Base-by-base conservation (phyloP, 2,329 filamentous ascomycete genomes). In the Stemphylium vesicarium region DNA sequence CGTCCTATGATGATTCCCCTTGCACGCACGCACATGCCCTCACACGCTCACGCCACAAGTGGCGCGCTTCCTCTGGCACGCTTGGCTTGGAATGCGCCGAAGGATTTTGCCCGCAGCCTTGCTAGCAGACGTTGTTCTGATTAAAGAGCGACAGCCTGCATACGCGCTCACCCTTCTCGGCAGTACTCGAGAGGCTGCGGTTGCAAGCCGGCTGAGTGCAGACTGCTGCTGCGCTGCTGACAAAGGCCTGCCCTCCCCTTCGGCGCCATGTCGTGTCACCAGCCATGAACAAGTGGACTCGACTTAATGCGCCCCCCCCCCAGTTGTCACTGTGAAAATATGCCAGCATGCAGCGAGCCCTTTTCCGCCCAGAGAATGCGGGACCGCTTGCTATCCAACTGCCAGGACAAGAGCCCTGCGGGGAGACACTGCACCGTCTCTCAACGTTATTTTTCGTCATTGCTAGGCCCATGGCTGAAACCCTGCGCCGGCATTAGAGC, bases 241-340 rank as follows among this genome's bases (percentile, higher is more conserved):
- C 56, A 56, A 58, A 55, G 42, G 33, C 36, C n/a, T 32, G 26
- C 11, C 18, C 32, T 36, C n/a, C 26, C 31, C 40, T 20, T 35
- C 11, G 18, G 7, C 29, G 36, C 33, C 49, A 26, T 18, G 32
- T 36, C 5, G 36, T 36, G 50, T 5, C 3, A 36, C 42, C 42
- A 42, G 26, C 26, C 38, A 4, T 13, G n/a, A 3, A n/a, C 42
- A 35, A 15, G 24, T 24, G 7, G 33, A 46, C 46, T 42, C 38
- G 46, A 42, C 24, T 29, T n/a, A 42, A 50, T 20, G 24, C 26
- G 10, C 26, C 26, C 26, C 26, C 26, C 26, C 26, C 20, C 26
- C 9, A 29, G 2, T 11, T 29, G 8, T 29, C 26, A 29, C 7
- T 10, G 26, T 29, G 26, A 11, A 29, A 29, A 29, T 29, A 29